Percentiles rank a stretch among this genome's conserved stretches.
Evolutionary conservation across 1,139 yeast species (phyloP).

Genomic region (Suhomyces atakaporum): DNA sequence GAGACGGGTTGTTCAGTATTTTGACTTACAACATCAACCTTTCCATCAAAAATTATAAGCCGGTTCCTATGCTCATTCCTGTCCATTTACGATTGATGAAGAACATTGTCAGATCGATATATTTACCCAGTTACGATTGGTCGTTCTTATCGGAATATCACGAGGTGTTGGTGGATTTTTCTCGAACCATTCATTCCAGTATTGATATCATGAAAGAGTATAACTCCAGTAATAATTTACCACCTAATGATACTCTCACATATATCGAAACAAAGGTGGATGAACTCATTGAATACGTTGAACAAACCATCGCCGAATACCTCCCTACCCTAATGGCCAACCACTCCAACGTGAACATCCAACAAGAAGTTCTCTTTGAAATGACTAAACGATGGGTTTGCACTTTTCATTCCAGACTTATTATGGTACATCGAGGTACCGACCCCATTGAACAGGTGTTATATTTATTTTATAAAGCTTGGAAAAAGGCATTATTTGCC

Average conservation of each 20-base stretch:
- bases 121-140: conserved; percentile 42
- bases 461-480: conserved; percentile 36
- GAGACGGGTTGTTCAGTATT: conserved; percentile 46
- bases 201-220: conserved; percentile 3
- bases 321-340: conserved; percentile 31
- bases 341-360: conserved; percentile 31
- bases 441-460: conserved; percentile 38
- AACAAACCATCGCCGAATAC: conserved; percentile 28
- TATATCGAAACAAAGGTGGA: conserved; percentile 25
- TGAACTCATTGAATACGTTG: conserved; percentile 29
- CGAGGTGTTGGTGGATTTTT: conserved; percentile 25
- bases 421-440: conserved; percentile 23
- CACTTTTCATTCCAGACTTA: conserved; percentile 35
- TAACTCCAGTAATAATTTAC: conserved; percentile 3
- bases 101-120: conserved; percentile 39
- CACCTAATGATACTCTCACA: conserved; percentile 6
- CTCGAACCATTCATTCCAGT: conserved; percentile 12
- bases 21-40: conserved; percentile 33
- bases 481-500: conserved; percentile 40
- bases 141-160: conserved; percentile 34
- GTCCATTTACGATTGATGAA: conserved; percentile 40
- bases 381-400: conserved; percentile 44
- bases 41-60: conserved; percentile 20
- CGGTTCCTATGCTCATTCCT: conserved; percentile 27
- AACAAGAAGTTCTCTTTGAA: conserved; percentile 37